Conservation (phyloP, 768 basidiomycete species). For the Boletus vinaceobasis region DNA sequence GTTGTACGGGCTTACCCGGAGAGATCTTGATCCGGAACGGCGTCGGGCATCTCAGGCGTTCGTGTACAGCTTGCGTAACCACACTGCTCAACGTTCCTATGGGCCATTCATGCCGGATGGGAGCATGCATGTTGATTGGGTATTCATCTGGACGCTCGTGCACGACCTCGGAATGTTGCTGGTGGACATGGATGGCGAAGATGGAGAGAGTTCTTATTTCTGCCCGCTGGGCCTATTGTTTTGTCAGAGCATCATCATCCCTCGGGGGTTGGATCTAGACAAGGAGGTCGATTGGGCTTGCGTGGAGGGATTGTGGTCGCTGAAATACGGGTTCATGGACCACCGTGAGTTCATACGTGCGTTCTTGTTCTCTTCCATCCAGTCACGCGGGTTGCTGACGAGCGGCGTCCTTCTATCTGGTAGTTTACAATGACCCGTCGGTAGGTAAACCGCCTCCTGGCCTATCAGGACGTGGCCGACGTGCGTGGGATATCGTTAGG, state of each 20-base stretch:
- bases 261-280: slow-evolving; percentile 35
- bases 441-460: slow-evolving; percentile 12
- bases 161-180: slow-evolving; percentile 56
- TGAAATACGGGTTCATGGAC: slow-evolving; percentile 67
- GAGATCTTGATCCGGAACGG: slow-evolving; percentile 34
- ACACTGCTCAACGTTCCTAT: slow-evolving; percentile 45
- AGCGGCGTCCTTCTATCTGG: background rate
- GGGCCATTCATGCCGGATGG: slow-evolving; percentile 54
- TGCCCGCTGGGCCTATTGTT: slow-evolving; percentile 48
- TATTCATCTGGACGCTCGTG: slow-evolving; percentile 52
- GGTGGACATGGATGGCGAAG: slow-evolving; percentile 37
- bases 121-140: slow-evolving; percentile 53
- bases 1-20: slow-evolving; percentile 50
- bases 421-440: slow-evolving; percentile 49
- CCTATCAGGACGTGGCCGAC: background rate
- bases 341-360: slow-evolving; percentile 62
- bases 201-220: slow-evolving; percentile 31
- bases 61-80: slow-evolving; percentile 63
- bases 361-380: slow-evolving; percentile 20
- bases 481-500: slow-evolving; percentile 14
- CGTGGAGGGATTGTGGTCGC: slow-evolving; percentile 55
- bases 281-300: slow-evolving; percentile 34
- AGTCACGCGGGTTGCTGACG: slow-evolving; percentile 2
- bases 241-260: slow-evolving; percentile 49
- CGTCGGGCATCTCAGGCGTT: slow-evolving; percentile 46